Base-by-base conservation (phyloP, 352 stramenopile genomes). In the Phytophthora brassicae region DNA sequence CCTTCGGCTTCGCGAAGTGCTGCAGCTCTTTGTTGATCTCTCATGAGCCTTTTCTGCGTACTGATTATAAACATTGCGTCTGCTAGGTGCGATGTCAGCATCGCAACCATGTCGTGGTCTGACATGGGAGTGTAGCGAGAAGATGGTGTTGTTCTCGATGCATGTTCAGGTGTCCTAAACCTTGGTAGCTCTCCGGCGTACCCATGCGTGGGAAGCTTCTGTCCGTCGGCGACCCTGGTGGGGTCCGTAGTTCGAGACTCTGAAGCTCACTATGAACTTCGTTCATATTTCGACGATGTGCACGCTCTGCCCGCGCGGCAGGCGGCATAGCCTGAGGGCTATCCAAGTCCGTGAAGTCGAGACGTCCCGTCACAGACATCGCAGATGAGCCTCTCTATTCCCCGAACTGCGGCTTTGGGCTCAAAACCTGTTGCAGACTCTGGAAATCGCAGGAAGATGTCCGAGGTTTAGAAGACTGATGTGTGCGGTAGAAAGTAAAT, bases 321-420 rank as follows among this genome's bases (percentile, higher is more conserved):
- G 28, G 28, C 28, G 28, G 28, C 28, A 35, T 35, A 7, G 26
- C 39, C 3, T 59, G 39, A n/a, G 38, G 38, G 16, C 51, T 62
- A 9, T 55, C 55, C 23, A 62, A 44, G 44, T 49, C 55, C 33
- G 24, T 42, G 8, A 56, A 43, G 44, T 62, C 55, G 44, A 56
- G 55, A 2, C 35, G 33, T 41, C 55, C 44, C 4, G 45, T 50
- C 22, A 56, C 53, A 9, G 31, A 53, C 42, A 60, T 60, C 53
- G 44, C n/a, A n/a, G n/a, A 49, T n/a, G 17, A 4, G n/a, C 44
- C 31, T 44, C 49, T 62, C 23, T 56, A 28, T 38, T 48, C 51
- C 17, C 33, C 31, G 39, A 22, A 16, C 42, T 48, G 43, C 42
- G 42, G 54, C n/a, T 39, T 56, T 56, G 23, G 44, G 44, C 45